Conservation (phyloP, 495 filamentous ascomycete genomes). For the Poronia punctata region DNA sequence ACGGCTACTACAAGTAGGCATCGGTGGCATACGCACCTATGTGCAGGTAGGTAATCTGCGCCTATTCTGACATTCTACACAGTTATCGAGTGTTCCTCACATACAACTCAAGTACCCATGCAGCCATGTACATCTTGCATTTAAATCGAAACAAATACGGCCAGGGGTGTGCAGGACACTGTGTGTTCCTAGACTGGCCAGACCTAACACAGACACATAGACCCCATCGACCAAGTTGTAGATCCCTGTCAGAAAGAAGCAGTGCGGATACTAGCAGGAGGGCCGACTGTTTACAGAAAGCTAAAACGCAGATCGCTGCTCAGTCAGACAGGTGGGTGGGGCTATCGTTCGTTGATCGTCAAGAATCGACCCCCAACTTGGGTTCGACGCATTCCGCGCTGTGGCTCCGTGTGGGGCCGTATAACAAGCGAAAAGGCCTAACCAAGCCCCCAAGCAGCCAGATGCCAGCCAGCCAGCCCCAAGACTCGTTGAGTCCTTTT, state of each 20-base stretch:
- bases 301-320: constrained; percentile 2
- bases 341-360: neutral
- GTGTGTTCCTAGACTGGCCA: constrained; percentile 11
- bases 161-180: constrained; percentile 8
- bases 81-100: constrained; percentile 3
- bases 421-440: no score
- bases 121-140: no score
- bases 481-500: no score
- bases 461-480: no score
- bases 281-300: constrained; percentile 4
- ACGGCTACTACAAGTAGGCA: no score
- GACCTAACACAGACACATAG: constrained; percentile 1
- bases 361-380: no score
- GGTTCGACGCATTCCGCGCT: neutral
- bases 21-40: neutral
- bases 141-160: constrained; percentile 8
- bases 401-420: no score
- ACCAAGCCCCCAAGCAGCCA: no score
- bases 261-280: constrained; percentile 3
- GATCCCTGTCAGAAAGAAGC: neutral
- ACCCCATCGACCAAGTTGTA: constrained; percentile 1
- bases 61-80: no score
- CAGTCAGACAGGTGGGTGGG: constrained; percentile 1
- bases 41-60: neutral
- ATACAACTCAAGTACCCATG: neutral